Percentiles rank a stretch among this genome's conserved stretches.
phyloP scores from a whole-genome alignment of 441 rosid species.

The Flueggea neowawraea region DNA sequence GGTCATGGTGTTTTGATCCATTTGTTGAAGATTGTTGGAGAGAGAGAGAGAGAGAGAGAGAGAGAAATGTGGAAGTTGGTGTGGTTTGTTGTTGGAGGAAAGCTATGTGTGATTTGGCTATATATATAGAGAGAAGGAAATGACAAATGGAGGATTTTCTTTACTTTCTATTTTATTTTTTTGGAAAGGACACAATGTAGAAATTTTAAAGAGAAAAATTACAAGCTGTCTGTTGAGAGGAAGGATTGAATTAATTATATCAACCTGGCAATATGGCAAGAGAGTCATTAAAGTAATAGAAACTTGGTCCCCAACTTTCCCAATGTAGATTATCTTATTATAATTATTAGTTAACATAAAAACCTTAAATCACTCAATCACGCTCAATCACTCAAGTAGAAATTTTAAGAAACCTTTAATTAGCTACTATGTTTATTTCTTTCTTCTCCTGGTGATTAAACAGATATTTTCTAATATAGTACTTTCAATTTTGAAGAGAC shows the following conservation, averaged over 20 bases:
- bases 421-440: too few relatives aligned
- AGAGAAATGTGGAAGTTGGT: constrained; percentile 31
- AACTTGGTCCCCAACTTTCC: not conserved
- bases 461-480: too few relatives aligned
- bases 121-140: constrained; percentile 1
- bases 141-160: too few relatives aligned
- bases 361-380: too few relatives aligned
- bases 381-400: not conserved
- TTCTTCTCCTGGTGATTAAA: too few relatives aligned
- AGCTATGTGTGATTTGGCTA: constrained; percentile 15
- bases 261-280: constrained; percentile 13
- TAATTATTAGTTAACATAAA: not conserved
- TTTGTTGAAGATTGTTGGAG: constrained; percentile 9
- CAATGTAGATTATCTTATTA: not conserved
- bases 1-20: constrained; percentile 22
- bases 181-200: not conserved
- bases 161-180: too few relatives aligned
- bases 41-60: constrained; percentile 2
- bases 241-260: constrained; percentile 9
- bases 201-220: constrained; percentile 13
- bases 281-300: constrained; percentile 15
- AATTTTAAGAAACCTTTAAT: too few relatives aligned
- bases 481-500: too few relatives aligned
- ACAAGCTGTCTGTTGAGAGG: constrained; percentile 28
- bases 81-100: constrained; percentile 21